Base-by-base conservation (phyloP, 208 protist genomes). In the Angomonas desouzai region DNA sequence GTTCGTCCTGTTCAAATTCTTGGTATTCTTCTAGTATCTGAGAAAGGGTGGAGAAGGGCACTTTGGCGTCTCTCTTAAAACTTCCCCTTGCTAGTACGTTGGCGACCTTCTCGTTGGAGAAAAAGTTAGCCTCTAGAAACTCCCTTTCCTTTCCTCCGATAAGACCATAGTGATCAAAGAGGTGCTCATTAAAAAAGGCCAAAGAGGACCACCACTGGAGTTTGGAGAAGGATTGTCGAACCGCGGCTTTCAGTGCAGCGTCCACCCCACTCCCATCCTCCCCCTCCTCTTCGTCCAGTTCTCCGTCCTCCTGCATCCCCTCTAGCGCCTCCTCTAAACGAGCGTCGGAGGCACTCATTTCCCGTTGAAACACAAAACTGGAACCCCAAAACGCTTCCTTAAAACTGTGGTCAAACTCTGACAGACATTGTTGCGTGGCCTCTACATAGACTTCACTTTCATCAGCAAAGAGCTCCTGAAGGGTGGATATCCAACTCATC, bases 1-100 rank as follows among this genome's bases (percentile, higher is more conserved):
- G 62, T 30, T 87, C 79, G 30, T 89, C 81, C 20, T 89, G 70
- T 49, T 94, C 89, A 66, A 78, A 84, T 18, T 62, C 71, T 1
- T 74, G 57, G 51, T 92, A 92, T 47, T 87, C 78, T 2, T 68
- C 67, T 49, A 83, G 47, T 20, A 80, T 55, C 1, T 34, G 49
- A 20, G 45, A 43, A 22, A 88, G 62, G 0, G 64, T 74, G 1
- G 36, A 28, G 7, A 60, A 81, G 0, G 85, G 83, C 7, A 89
- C 57, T 10, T 60, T 57, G 9, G 87, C 18, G 55, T 94, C 85
- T 0, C 85, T 66, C n/a, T 83, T 83, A 61, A 84, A 94, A 25
- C 74, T 84, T 7, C 76, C 70, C n/a, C 89, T 78, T 57, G 87
- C 48, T 23, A 89, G 72, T 20, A 64, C 47, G 18, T 6, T 33